phyloP scores from a whole-genome alignment of 306 rosid genomes.

The Quercus rubra region DNA sequence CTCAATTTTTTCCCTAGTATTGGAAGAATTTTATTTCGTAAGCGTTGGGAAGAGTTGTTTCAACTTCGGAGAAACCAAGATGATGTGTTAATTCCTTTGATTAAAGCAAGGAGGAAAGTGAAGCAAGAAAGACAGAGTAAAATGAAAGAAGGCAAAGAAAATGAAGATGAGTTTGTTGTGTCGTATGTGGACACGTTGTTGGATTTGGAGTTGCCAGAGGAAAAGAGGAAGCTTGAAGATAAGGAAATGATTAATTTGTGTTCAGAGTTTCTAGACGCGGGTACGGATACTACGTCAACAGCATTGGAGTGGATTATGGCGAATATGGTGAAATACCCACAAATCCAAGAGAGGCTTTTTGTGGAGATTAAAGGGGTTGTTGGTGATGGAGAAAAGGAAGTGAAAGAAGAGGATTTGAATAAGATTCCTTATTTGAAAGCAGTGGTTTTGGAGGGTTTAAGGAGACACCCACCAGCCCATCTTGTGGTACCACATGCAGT shows the following conservation, averaged over 20 bases:
- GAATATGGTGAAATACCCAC: background rate
- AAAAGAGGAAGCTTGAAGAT: background rate
- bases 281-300: background rate
- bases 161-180: background rate
- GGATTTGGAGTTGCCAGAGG: constrained; percentile 4
- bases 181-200: constrained; percentile 1
- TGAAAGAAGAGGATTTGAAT: no score
- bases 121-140: background rate
- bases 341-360: background rate
- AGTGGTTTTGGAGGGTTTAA: no score
- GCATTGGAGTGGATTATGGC: background rate
- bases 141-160: no score
- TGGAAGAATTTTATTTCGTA: background rate
- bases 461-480: no score
- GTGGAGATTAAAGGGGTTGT: background rate
- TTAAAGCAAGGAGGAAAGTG: background rate
- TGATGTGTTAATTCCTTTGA: background rate
- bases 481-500: no score
- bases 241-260: background rate
- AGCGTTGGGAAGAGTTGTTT: background rate
- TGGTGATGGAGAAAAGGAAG: background rate
- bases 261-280: background rate
- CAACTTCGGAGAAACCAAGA: background rate
- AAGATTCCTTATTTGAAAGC: no score
- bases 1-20: background rate